Evolutionary conservation across 805 yeast genomes (phyloP), one percentile per base, ranked within the genome.

Genomic region (Pichia paraexigua): DNA sequence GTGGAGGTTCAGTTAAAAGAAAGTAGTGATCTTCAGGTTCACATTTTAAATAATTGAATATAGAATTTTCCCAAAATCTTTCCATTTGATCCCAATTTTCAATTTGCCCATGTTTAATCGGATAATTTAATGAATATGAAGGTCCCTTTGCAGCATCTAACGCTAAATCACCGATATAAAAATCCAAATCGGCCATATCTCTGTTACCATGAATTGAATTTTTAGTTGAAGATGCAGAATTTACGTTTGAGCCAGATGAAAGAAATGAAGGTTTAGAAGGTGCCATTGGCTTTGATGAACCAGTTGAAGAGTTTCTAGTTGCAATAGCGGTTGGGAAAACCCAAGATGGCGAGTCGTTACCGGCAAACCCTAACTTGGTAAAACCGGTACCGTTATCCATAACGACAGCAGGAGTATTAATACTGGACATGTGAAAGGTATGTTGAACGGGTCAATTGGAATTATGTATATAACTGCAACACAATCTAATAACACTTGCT

Each of bases 31-130:
- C 99, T 69, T 94, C 99, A 17, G 99, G 99, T 71, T 94, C 99
- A 67, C 98, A 89, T 68, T 97, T 82, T 60, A 94, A 78, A 67
- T 94, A 94, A 72, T 94, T 92, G 75, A 94, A 94, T 63, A 94
- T 91, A 45, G 96, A 88, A 63, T 87, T 87, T 65, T 94, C 98
- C 99, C 99, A 94, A 70, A 90, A 92, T 66, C 99, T 79, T 70
- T 94, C 99, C 99, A 94, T 94, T 66, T 94, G 97, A 72, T 94
- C 99, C 99, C 99, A 94, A 69, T 94, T 89, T 69, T 94, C 99
- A 56, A 94, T 86, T 74, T 94, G 99, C 25, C 99, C 99, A 65
- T 94, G 99, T 69, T 90, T 85, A 55, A 94, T 90, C 20, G 99
- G 99, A 64, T 94, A 94, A 56, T 82, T 80, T 53, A 94, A 73